These are phyloP conservation scores for Zygoascus bituminiphila DNA, from an alignment of 805 yeast species.

Conservation along the genomic window DNA sequence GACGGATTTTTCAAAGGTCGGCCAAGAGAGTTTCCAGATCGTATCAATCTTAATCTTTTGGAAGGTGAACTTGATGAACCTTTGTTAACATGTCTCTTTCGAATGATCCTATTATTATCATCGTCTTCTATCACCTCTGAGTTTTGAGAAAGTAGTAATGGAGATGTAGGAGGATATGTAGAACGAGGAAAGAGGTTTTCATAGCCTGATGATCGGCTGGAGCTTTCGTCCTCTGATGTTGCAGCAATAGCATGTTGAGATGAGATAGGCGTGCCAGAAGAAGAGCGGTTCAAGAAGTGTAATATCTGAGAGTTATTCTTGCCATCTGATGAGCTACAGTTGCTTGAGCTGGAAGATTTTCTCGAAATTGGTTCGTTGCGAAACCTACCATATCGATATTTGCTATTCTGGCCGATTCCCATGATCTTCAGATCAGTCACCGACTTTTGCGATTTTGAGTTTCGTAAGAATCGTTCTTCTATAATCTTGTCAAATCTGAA, in stretches of 20 bases:
- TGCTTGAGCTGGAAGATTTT: background rate
- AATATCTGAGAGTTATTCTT: background rate
- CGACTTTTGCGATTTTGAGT: background rate
- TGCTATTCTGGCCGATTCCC: background rate
- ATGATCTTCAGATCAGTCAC: background rate
- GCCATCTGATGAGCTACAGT: conserved; percentile 1
- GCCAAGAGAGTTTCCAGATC: background rate
- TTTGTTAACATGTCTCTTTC: no score
- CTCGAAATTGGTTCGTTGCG: background rate
- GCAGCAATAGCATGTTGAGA: background rate
- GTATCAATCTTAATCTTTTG: background rate
- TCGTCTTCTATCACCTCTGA: no score
- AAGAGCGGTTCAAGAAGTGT: background rate
- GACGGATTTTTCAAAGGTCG: background rate
- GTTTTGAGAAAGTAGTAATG: no score
- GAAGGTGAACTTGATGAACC: no score
- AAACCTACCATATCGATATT: background rate
- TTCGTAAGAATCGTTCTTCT: background rate
- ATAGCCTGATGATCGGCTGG: no score
- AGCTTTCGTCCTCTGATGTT: background rate
- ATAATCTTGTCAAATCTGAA: conserved; percentile 13
- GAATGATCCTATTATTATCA: no score
- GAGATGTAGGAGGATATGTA: background rate
- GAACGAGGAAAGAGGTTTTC: background rate
- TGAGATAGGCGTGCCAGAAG: background rate